Base-by-base conservation (phyloP, 164 flowering plant genomes). In the Santalum album region DNA sequence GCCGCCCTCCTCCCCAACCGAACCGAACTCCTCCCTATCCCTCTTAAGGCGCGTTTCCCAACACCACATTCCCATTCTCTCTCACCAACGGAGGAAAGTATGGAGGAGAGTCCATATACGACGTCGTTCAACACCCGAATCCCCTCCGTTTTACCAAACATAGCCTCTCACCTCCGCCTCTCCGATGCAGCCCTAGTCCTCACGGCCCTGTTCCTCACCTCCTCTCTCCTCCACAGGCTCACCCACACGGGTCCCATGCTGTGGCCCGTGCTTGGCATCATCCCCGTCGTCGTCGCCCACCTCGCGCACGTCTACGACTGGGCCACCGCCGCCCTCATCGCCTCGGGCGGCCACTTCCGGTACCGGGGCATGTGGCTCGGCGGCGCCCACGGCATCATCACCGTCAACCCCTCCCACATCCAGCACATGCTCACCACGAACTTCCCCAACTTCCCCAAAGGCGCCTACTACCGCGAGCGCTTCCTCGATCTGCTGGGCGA, bases 401-500 rank as follows among this genome's bases (percentile, higher is more conserved):
- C 95, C 0, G 67, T 59, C 1, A 75, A 83, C 53, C 90, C 95
- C 0, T 19, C 64, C 25, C 81, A 78, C 50, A 54, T 90, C 22
- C 84, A 90, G 66, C 77, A 82, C 63, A 72, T 90, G 51, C 81
- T 90, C 36, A 90, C 81, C 52, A 86, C 90, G 20, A 71, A 61
- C 1, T 86, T 84, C 73, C 65, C 52, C 12, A 90, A 82, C 66
- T 90, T 79, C 75, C 97, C 95, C 0, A 90, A 90, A 61, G 95
- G 95, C 0, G 61, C 63, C 20, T 73, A 72, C 51, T 87, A 72
- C 55, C 55, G 77, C 1, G 84, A 84, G 56, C 63, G 82, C 25
- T 76, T 90, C 25, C 10, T 45, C 0, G 90, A 90, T 22, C 63
- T 90, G 19, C 83, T 90, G 10, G 92, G 95, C 0, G 66, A 68